These are phyloP conservation scores for Ottelia alismoides DNA, from an alignment of 106 monocot species.

Conservation along the genomic window DNA sequence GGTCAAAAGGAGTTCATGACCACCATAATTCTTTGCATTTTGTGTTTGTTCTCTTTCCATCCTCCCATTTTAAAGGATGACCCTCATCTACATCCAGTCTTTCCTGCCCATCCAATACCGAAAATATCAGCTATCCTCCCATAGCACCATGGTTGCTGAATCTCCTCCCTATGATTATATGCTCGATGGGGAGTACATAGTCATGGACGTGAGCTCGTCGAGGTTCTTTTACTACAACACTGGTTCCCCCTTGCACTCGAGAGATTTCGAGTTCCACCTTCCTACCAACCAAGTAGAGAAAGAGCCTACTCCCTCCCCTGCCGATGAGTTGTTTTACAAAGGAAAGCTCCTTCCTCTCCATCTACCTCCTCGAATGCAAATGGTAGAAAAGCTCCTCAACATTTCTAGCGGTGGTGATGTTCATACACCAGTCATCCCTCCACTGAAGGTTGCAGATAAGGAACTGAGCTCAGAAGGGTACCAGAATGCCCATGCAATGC, in stretches of 20 bases:
- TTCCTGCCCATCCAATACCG: too few species aligned
- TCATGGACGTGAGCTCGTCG: conserved; percentile 34
- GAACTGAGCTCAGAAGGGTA: conserved; percentile 58
- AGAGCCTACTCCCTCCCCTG: conserved; percentile 26
- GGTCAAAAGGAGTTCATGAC: too few species aligned
- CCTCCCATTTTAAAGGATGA: too few species aligned
- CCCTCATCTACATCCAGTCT: too few species aligned
- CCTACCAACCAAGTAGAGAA: conserved; percentile 1
- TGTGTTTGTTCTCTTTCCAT: too few species aligned
- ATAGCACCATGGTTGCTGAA: too few species aligned
- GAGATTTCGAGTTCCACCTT: conserved; percentile 41
- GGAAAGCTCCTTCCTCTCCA: conserved; percentile 69
- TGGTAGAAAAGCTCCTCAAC: conserved; percentile 49
- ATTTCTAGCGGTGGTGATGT: too few species aligned
- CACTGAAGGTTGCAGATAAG: conserved; percentile 2
- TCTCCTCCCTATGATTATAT: neutral
- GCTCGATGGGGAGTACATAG: conserved; percentile 45
- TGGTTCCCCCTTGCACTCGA: conserved; percentile 16
- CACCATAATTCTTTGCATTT: too few species aligned
- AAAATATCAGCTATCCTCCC: too few species aligned
- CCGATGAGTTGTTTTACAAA: conserved; percentile 59
- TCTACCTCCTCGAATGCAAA: conserved; percentile 51
- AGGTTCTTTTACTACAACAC: conserved; percentile 7
- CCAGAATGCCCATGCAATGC: conserved; percentile 24
- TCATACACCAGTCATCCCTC: neutral